Evolutionary conservation across 441 rosid species (phyloP).

Genomic region (Euphorbia celastroides): DNA sequence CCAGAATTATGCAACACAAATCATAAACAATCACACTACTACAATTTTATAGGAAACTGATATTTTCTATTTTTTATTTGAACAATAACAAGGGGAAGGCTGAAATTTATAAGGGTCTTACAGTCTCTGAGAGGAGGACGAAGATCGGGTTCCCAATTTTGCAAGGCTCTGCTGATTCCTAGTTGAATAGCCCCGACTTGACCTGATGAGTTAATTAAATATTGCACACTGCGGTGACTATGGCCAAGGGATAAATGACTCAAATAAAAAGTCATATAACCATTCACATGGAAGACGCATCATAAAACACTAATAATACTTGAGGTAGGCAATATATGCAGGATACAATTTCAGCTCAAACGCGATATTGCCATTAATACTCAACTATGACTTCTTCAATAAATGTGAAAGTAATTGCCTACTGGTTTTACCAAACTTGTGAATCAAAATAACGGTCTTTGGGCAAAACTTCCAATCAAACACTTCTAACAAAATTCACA

Average conservation of each 20-base stretch:
- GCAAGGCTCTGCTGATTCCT: slow-evolving; percentile 92
- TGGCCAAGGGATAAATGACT: not conserved
- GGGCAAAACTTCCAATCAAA: not conserved
- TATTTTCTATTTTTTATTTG: not conserved
- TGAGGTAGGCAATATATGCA: not conserved
- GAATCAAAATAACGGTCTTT: not conserved
- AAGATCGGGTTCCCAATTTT: slow-evolving; percentile 90
- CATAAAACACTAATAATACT: not conserved
- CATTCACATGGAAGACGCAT: not conserved
- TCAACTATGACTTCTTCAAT: not conserved
- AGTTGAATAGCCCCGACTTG: slow-evolving; percentile 93
- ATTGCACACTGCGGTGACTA: not conserved
- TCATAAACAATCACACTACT: not conserved
- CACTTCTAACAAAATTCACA: not conserved
- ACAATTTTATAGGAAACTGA: not conserved
- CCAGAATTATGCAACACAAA: slow-evolving; percentile 1
- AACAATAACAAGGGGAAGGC: not conserved
- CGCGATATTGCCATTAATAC: not conserved
- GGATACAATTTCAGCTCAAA: not conserved
- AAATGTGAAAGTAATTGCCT: not conserved
- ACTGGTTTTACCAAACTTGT: not conserved
- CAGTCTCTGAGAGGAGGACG: slow-evolving; percentile 77
- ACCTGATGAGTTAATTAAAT: slow-evolving; percentile 34
- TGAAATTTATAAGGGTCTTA: slow-evolving; percentile 20
- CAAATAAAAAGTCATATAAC: not conserved